These are phyloP conservation scores for Parmelia sp. DNA, from an alignment of 495 filamentous ascomycete species.

Conservation along the genomic window DNA sequence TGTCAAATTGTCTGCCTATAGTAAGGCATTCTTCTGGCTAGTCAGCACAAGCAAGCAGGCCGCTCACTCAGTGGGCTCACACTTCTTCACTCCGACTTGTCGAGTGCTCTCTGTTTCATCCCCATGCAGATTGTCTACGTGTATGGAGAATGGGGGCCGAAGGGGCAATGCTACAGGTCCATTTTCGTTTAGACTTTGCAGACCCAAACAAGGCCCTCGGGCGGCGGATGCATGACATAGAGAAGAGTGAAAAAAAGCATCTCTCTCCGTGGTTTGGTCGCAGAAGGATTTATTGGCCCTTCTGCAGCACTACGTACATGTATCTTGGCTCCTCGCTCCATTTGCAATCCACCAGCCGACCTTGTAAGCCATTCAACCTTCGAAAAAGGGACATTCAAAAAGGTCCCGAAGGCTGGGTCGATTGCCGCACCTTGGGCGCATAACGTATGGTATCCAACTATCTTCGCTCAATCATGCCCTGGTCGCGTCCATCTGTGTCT, in stretches of 20 bases:
- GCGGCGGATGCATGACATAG: slow-evolving; percentile 7
- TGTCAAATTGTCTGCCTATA: background rate
- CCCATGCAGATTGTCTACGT: too few relatives aligned
- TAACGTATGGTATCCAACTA: background rate
- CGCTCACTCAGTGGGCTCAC: too few relatives aligned
- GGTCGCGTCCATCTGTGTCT: background rate
- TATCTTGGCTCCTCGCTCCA: too few relatives aligned
- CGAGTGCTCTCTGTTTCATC: too few relatives aligned
- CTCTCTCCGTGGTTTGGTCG: background rate
- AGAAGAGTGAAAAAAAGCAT: background rate
- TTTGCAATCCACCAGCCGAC: too few relatives aligned
- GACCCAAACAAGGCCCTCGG: background rate
- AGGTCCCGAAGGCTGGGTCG: background rate
- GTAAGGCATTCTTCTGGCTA: too few relatives aligned
- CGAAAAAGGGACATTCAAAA: background rate
- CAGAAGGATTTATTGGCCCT: background rate
- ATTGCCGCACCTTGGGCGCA: slow-evolving; percentile 2
- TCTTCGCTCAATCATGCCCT: background rate
- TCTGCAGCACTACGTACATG: background rate
- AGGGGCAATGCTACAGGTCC: background rate
- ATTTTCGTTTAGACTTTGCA: background rate
- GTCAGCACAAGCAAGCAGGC: background rate
- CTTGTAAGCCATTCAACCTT: background rate
- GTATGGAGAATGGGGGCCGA: too few relatives aligned
- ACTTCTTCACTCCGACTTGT: too few relatives aligned